Evolutionary conservation across 2,329 filamentous ascomycete genomes (phyloP).

Genomic region (Claviceps sp.): DNA sequence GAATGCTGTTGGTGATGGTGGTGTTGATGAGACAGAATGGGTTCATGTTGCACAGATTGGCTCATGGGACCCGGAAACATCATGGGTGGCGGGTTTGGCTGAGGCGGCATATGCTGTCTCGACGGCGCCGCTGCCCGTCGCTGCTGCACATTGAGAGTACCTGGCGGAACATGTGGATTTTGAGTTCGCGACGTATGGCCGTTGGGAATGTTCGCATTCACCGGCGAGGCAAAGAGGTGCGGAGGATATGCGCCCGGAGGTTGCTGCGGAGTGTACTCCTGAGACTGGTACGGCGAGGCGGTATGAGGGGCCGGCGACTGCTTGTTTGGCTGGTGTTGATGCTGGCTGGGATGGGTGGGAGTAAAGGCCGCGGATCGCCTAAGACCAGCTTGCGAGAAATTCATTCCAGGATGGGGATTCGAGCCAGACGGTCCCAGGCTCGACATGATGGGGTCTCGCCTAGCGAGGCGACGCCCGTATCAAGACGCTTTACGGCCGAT

Average conservation of each 20-base stretch:
- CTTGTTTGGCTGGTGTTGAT: conserved; percentile 39
- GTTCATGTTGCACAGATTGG: conserved; percentile 29
- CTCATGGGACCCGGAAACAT: conserved; percentile 24
- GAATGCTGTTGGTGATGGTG: conserved; percentile 20
- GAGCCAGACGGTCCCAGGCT: conserved; percentile 34
- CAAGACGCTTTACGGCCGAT: background rate
- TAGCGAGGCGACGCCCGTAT: background rate
- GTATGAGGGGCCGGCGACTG: conserved; percentile 41
- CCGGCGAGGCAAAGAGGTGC: conserved; percentile 37
- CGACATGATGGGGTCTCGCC: conserved; percentile 25
- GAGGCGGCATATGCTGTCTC: conserved; percentile 32
- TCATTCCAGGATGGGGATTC: conserved; percentile 39
- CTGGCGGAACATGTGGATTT: conserved; percentile 33
- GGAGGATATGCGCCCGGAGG: conserved; percentile 34
- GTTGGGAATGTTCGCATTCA: conserved; percentile 34
- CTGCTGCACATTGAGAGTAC: conserved; percentile 31
- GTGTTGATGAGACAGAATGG: conserved; percentile 30
- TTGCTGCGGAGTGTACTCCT: conserved; percentile 40
- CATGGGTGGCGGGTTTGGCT: conserved; percentile 23
- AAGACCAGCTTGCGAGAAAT: conserved; percentile 36
- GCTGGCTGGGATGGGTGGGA: conserved; percentile 34
- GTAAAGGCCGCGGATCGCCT: conserved; percentile 32
- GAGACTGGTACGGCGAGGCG: conserved; percentile 40
- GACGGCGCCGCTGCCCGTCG: conserved; percentile 28
- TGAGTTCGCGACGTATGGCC: conserved; percentile 27